These are phyloP conservation scores for Stemphylium lycopersici DNA, from an alignment of 2,329 filamentous ascomycete genomes.

Conservation along the genomic window DNA sequence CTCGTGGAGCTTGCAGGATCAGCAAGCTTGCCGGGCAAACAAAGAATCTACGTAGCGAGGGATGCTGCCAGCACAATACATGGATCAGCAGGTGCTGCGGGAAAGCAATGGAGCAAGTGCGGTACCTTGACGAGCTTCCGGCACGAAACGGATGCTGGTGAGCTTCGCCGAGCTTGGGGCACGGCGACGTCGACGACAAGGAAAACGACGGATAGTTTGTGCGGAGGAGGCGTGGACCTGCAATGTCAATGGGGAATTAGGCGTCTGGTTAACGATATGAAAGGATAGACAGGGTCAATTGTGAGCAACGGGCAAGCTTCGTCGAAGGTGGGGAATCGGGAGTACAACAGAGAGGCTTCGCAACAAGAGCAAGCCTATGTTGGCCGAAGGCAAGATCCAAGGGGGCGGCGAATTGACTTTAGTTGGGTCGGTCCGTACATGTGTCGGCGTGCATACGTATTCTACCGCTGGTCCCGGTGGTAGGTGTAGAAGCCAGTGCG, in stretches of 20 bases:
- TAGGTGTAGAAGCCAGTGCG: slow-evolving; percentile 14
- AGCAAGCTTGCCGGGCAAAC: slow-evolving; percentile 26
- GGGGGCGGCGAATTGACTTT: slow-evolving; percentile 13
- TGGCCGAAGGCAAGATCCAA: slow-evolving; percentile 15
- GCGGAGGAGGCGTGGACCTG: background rate
- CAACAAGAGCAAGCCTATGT: slow-evolving; percentile 14
- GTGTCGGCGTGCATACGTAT: slow-evolving; percentile 15
- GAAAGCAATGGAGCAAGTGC: slow-evolving; percentile 2
- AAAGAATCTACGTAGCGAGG: slow-evolving; percentile 32
- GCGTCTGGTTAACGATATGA: slow-evolving; percentile 5
- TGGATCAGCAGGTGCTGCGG: slow-evolving; percentile 31
- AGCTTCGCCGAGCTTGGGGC: slow-evolving; percentile 9
- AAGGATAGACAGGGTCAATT: slow-evolving; percentile 16
- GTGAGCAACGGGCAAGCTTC: slow-evolving; percentile 16
- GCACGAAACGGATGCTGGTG: slow-evolving; percentile 9
- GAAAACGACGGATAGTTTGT: background rate
- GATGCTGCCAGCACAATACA: slow-evolving; percentile 23
- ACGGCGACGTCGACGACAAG: background rate
- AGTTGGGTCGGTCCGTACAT: slow-evolving; percentile 21
- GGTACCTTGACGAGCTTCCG: slow-evolving; percentile 26
- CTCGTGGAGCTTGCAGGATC: slow-evolving; percentile 20
- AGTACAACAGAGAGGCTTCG: slow-evolving; percentile 12
- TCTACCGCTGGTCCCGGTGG: slow-evolving; percentile 23
- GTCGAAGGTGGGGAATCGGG: slow-evolving; percentile 12
- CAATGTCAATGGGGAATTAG: slow-evolving; percentile 1